A percentile compares a stretch with the other conserved stretches of the same genome.
phyloP scores from a whole-genome alignment of 768 basidiomycete genomes.

The Termitomyces sp. region DNA sequence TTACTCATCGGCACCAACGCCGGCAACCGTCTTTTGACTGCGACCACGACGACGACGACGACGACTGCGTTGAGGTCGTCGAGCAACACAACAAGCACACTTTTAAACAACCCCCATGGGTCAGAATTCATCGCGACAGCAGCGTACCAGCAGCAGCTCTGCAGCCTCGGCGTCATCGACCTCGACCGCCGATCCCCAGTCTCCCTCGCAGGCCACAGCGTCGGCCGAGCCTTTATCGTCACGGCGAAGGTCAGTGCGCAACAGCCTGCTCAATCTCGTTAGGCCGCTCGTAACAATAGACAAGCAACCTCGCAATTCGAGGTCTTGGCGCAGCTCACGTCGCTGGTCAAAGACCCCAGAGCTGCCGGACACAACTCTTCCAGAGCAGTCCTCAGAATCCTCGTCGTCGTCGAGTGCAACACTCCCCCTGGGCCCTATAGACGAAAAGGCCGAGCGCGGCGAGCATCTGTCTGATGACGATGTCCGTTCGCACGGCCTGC shows the following conservation, averaged over 20 bases:
- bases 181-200: background rate
- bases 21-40: slow-evolving; percentile 13
- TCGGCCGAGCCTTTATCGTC: slow-evolving; percentile 9
- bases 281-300: slow-evolving; percentile 16
- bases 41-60: slow-evolving; percentile 2
- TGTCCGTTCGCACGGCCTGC: background rate
- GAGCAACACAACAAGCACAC: background rate
- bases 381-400: background rate
- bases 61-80: slow-evolving; percentile 1
- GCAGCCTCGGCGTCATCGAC: background rate
- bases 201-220: background rate
- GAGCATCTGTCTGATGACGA: background rate
- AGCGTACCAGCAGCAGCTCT: slow-evolving; percentile 8
- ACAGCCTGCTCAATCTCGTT: slow-evolving; percentile 25
- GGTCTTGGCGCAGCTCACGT: slow-evolving; percentile 1
- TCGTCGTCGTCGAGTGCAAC: background rate
- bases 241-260: slow-evolving; percentile 22
- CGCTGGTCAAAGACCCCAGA: slow-evolving; percentile 5
- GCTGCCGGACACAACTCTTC: background rate
- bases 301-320: slow-evolving; percentile 1
- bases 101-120: background rate
- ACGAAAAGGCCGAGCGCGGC: background rate
- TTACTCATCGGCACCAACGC: slow-evolving; percentile 13
- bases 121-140: slow-evolving; percentile 5
- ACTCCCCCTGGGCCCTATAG: background rate